Conservation (phyloP, 768 basidiomycete species). For the Lactarius hengduanensis region DNA sequence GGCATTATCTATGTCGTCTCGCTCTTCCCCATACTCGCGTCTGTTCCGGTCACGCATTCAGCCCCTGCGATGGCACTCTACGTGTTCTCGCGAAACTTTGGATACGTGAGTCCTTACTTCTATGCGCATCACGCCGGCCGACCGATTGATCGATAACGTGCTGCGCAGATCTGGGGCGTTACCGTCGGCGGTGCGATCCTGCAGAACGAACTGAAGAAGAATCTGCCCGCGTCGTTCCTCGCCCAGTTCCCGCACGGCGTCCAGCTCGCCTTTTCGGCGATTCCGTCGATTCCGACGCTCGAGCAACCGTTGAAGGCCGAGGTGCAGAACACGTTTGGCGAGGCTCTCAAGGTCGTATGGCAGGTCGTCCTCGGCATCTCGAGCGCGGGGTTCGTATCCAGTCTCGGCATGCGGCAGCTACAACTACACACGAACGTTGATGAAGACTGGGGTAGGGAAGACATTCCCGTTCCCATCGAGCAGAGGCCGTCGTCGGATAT, state of each 20-base stretch:
- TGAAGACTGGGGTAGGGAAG: conserved; percentile 34
- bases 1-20: conserved; percentile 36
- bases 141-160: conserved; percentile 7
- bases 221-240: conserved; percentile 35
- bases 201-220: conserved; percentile 38
- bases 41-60: conserved; percentile 34
- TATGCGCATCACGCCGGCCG: not conserved
- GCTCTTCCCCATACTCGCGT: conserved; percentile 40
- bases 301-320: conserved; percentile 28
- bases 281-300: conserved; percentile 34
- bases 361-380: conserved; percentile 33
- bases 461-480: not conserved
- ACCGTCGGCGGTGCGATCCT: conserved; percentile 39
- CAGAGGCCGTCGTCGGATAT: not conserved
- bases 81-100: conserved; percentile 32
- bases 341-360: conserved; percentile 36
- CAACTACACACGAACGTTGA: conserved; percentile 35
- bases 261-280: conserved; percentile 31
- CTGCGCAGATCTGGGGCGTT: conserved; percentile 38
- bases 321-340: conserved; percentile 35
- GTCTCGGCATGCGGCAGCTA: conserved; percentile 34
- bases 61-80: conserved; percentile 39
- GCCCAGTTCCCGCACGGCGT: conserved; percentile 30
- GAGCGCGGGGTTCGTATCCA: conserved; percentile 32
- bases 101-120: conserved; percentile 2